Conservation (phyloP, 75 land plant genomes). For the Sequoia sempervirens region DNA sequence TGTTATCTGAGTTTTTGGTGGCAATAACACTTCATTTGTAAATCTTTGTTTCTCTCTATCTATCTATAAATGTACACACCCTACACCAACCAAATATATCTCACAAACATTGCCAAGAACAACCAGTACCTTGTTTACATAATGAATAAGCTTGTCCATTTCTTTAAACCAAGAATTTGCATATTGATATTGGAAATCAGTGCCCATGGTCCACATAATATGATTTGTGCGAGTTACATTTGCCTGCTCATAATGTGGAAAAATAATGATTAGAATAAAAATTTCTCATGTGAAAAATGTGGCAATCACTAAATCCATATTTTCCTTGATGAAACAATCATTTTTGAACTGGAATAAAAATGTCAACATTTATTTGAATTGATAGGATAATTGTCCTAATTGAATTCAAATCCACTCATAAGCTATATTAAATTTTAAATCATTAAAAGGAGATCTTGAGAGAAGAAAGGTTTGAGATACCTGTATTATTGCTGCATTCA, state of each 20-base stretch:
- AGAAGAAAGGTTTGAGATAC: slow-evolving; percentile 14
- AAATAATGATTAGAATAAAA: neutral
- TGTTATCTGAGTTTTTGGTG: neutral
- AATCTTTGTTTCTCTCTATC: too few species aligned
- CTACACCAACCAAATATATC: neutral
- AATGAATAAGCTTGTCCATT: slow-evolving; percentile 85
- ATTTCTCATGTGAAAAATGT: too few species aligned
- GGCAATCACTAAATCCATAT: neutral
- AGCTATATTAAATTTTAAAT: neutral
- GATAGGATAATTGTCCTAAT: neutral
- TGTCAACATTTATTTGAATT: neutral
- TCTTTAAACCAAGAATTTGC: slow-evolving; percentile 90
- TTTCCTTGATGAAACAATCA: neutral
- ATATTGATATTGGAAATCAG: slow-evolving; percentile 87
- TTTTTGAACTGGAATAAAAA: neutral
- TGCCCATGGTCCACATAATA: slow-evolving; percentile 98
- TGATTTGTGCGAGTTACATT: slow-evolving; percentile 81
- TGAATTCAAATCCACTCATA: neutral
- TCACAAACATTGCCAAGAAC: neutral
- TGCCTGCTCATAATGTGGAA: slow-evolving; percentile 40
- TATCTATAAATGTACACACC: neutral
- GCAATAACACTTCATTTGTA: too few species aligned
- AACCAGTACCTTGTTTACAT: slow-evolving; percentile 71
- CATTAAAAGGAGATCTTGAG: too few species aligned
- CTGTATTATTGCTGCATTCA: slow-evolving; percentile 49